Percentiles rank a stretch among this genome's conserved stretches.
Conservation (phyloP, 2,329 filamentous ascomycete species). For the Colletotrichum sp. region DNA sequence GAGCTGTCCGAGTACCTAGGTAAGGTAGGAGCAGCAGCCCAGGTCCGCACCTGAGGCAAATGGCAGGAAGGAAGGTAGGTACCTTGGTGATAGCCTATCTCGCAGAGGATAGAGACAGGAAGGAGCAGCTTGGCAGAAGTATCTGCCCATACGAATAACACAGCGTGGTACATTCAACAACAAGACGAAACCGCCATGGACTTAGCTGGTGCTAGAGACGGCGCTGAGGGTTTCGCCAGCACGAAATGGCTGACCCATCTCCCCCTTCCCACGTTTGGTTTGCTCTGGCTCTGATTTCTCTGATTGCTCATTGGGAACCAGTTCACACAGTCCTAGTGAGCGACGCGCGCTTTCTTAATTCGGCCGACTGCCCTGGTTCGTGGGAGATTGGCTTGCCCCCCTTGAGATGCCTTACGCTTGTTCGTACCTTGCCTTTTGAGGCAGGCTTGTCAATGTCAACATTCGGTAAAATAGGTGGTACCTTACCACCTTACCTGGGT, state of each 20-base stretch:
- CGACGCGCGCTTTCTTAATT: not conserved
- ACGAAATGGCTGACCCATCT: not conserved
- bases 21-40: not conserved
- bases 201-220: not conserved
- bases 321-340: not conserved
- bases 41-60: not conserved
- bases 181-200: not conserved
- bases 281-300: not conserved
- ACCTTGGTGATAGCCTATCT: not conserved
- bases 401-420: not conserved
- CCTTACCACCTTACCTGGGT: not conserved
- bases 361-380: not conserved
- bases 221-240: not conserved
- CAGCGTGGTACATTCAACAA: not conserved
- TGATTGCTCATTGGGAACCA: not conserved
- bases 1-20: not conserved
- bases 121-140: not conserved
- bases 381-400: not conserved
- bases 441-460: not conserved
- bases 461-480: not conserved
- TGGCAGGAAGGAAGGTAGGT: not conserved
- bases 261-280: not conserved
- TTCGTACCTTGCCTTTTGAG: not conserved
- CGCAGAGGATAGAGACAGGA: not conserved
- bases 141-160: not conserved